phyloP scores from a whole-genome alignment of 805 yeast species.

The Cyberlindnera meyerae region DNA sequence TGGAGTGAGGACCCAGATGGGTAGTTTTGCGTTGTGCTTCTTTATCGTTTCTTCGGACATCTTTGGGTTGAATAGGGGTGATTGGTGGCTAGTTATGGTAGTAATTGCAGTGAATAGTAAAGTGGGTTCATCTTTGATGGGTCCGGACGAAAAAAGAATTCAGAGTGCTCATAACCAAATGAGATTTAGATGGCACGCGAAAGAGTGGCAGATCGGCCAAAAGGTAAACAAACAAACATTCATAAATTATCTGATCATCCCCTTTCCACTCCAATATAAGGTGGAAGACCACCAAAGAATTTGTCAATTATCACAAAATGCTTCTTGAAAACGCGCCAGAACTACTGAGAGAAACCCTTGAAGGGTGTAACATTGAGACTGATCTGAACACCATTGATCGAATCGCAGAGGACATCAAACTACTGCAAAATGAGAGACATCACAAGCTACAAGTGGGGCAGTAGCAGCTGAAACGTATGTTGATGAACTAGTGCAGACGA shows the following conservation, averaged over 20 bases:
- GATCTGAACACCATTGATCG: constrained; percentile 43
- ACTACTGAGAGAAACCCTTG: constrained; percentile 38
- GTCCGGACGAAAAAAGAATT: too few species aligned
- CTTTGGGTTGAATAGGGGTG: too few species aligned
- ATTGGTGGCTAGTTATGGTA: too few species aligned
- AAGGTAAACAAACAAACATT: too few species aligned
- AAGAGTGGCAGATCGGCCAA: too few species aligned
- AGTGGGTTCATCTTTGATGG: too few species aligned
- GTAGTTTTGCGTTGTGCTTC: constrained; percentile 38
- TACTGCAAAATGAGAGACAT: constrained; percentile 29
- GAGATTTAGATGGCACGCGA: too few species aligned
- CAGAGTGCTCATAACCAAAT: too few species aligned
- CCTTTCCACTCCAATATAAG: not conserved
- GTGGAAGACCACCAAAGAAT: not conserved
- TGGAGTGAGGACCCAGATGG: constrained; percentile 74
- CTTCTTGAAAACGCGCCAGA: constrained; percentile 20
- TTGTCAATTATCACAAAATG: not conserved
- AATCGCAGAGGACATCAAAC: constrained; percentile 34
- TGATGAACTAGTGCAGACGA: not conserved
- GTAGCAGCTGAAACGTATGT: constrained; percentile 17
- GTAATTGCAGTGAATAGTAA: too few species aligned
- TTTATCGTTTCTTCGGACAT: constrained; percentile 13
- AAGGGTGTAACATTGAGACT: constrained; percentile 47
- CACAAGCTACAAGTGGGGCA: constrained; percentile 22
- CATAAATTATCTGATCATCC: too few species aligned